Percentiles rank a stretch among this genome's conserved stretches.
Conservation (phyloP, 139 green algal species). For the Tetradesmus lagerheimii region DNA sequence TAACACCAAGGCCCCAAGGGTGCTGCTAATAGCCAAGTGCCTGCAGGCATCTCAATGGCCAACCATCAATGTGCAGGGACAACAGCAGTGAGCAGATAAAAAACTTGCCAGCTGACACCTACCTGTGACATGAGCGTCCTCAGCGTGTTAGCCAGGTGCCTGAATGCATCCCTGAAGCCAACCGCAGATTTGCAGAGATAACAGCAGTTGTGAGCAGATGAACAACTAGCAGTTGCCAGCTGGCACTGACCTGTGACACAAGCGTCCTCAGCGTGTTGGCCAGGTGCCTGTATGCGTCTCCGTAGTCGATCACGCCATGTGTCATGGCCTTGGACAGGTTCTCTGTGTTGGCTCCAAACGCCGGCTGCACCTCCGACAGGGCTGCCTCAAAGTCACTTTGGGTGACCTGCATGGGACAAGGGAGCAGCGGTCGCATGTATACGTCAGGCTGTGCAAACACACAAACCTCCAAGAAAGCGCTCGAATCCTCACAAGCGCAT, state of each 20-base stretch:
- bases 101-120: too few relatives aligned
- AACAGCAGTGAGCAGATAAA: too few relatives aligned
- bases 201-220: too few relatives aligned
- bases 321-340: constrained; percentile 86
- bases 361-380: constrained; percentile 94
- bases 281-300: constrained; percentile 86
- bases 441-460: too few relatives aligned
- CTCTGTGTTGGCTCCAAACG: constrained; percentile 93
- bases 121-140: constrained; percentile 63
- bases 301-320: constrained; percentile 93
- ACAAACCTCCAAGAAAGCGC: too few relatives aligned
- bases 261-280: constrained; percentile 62
- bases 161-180: constrained; percentile 78
- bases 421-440: not conserved
- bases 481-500: too few relatives aligned
- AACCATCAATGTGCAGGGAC: too few relatives aligned
- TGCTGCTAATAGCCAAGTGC: constrained; percentile 84
- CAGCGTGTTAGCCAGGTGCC: constrained; percentile 83
- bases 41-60: constrained; percentile 79
- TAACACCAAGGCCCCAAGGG: constrained; percentile 59
- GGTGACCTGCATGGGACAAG: constrained; percentile 68
- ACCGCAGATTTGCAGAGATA: too few relatives aligned
- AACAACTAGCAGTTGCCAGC: too few relatives aligned
- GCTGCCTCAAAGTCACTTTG: constrained; percentile 93
- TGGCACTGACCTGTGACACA: constrained; percentile 53